These are phyloP conservation scores for Trametes pubescens DNA, from an alignment of 1,284 basidiomycete species.

Conservation along the genomic window DNA sequence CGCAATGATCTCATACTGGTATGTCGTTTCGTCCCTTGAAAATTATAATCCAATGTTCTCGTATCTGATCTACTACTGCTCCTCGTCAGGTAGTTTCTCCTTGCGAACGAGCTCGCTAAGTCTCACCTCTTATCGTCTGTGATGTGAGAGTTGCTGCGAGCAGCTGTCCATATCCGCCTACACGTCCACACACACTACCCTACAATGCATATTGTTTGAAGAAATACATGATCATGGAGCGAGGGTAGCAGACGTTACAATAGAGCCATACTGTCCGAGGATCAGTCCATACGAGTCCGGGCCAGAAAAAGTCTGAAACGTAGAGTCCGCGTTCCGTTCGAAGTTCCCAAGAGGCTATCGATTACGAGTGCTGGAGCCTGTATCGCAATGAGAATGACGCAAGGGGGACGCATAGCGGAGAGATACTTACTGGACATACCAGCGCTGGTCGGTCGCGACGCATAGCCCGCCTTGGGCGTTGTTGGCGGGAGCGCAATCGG, in stretches of 20 bases:
- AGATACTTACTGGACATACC: conserved; percentile 54
- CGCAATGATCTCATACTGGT: background rate
- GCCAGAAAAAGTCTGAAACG: background rate
- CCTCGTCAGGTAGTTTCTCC: no score
- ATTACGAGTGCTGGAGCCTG: background rate
- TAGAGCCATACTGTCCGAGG: background rate
- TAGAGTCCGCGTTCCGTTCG: background rate
- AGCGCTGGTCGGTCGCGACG: conserved; percentile 52
- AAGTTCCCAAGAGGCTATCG: background rate
- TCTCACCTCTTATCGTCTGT: no score
- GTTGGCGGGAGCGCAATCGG: conserved; percentile 54
- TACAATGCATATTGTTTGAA: background rate
- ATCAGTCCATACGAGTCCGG: background rate
- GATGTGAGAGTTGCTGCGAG: no score
- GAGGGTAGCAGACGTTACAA: background rate
- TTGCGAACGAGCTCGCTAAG: no score
- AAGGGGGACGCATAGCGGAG: background rate
- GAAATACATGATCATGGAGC: background rate
- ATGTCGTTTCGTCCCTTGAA: no score
- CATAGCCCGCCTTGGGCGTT: conserved; percentile 59
- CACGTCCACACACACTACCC: background rate
- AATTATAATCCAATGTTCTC: no score
- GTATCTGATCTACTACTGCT: no score
- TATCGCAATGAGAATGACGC: background rate
- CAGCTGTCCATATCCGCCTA: no score